Evolutionary conservation across 352 stramenopile genomes (phyloP).

Genomic region (Globisporangium echinulatum): DNA sequence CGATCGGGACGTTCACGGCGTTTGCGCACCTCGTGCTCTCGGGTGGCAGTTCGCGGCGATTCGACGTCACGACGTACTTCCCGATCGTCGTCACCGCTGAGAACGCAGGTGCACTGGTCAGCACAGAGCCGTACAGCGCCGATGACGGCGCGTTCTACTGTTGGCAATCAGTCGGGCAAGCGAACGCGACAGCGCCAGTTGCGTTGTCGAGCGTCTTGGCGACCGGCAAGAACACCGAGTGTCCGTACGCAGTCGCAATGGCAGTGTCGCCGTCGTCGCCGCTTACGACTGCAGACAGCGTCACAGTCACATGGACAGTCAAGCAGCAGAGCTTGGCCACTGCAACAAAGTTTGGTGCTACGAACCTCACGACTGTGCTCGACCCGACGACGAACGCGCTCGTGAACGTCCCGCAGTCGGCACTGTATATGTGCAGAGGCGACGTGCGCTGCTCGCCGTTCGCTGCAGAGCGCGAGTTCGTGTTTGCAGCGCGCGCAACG

Average conservation of each 20-base stretch:
- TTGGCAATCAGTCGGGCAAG: conserved; percentile 30
- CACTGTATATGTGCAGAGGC: conserved; percentile 39
- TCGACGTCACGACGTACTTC: conserved; percentile 54
- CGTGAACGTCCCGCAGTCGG: conserved; percentile 31
- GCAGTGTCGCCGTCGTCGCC: conserved; percentile 19
- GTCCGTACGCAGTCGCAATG: conserved; percentile 31
- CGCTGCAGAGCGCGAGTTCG: conserved; percentile 22
- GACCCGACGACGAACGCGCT: conserved; percentile 19
- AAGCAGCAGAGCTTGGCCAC: conserved; percentile 17
- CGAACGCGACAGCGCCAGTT: conserved; percentile 12
- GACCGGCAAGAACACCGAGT: conserved; percentile 25
- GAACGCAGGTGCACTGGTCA: conserved; percentile 16
- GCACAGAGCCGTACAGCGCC: conserved; percentile 19
- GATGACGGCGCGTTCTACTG: conserved; percentile 34
- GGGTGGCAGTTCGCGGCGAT: conserved; percentile 23
- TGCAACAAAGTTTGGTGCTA: conserved; percentile 9
- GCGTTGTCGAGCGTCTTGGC: conserved; percentile 26
- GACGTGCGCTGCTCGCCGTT: conserved; percentile 36
- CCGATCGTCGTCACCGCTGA: conserved; percentile 30
- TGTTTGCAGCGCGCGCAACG: conserved; percentile 20
- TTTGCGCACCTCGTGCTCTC: conserved; percentile 43
- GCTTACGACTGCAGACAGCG: conserved; percentile 9
- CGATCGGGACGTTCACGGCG: conserved; percentile 25
- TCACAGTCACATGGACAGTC: conserved; percentile 29
- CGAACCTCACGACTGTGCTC: conserved; percentile 32